These are phyloP conservation scores for Pistacia vera DNA, from an alignment of 345 rosid species.

Conservation along the genomic window DNA sequence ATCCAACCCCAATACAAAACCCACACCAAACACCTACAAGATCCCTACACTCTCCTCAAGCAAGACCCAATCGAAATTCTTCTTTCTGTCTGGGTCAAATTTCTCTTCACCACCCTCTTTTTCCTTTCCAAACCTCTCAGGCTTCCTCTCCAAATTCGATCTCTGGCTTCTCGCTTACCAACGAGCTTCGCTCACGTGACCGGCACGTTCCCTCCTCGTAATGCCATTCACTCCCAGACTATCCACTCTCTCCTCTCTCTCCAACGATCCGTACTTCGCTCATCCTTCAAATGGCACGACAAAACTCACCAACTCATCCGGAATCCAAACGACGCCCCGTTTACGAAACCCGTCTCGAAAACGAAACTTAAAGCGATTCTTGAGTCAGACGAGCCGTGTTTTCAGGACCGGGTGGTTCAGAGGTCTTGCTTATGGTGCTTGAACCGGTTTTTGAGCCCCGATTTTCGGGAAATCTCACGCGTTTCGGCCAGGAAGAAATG, in stretches of 20 bases:
- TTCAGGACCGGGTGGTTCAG: conserved; percentile 90
- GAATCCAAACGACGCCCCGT: conserved; percentile 63
- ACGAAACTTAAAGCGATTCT: conserved; percentile 52
- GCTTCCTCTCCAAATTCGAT: conserved; percentile 87
- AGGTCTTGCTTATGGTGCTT: conserved; percentile 77
- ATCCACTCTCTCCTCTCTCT: conserved; percentile 79
- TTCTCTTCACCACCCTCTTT: conserved; percentile 64
- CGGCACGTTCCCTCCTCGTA: conserved; percentile 92
- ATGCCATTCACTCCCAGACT: conserved; percentile 60
- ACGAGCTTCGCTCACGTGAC: conserved; percentile 74
- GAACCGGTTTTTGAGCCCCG: conserved; percentile 85
- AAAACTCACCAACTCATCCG: conserved; percentile 62
- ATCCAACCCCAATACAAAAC: conserved; percentile 8
- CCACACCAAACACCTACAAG: conserved; percentile 26
- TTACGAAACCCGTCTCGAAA: conserved; percentile 47
- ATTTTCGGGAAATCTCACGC: conserved; percentile 74
- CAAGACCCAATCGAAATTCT: conserved; percentile 86
- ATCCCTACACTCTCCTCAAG: conserved; percentile 65
- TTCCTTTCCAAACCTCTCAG: conserved; percentile 71
- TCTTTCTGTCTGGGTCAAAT: conserved; percentile 82
- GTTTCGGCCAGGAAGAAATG: conserved; percentile 89
- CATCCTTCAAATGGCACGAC: conserved; percentile 75
- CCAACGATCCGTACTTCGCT: conserved; percentile 55
- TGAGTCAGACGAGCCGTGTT: conserved; percentile 60
- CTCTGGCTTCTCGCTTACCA: conserved; percentile 95